Percentiles rank a stretch among this genome's conserved stretches.
Conservation (phyloP, 2,329 filamentous ascomycete species). For the Aspergillus sp. region DNA sequence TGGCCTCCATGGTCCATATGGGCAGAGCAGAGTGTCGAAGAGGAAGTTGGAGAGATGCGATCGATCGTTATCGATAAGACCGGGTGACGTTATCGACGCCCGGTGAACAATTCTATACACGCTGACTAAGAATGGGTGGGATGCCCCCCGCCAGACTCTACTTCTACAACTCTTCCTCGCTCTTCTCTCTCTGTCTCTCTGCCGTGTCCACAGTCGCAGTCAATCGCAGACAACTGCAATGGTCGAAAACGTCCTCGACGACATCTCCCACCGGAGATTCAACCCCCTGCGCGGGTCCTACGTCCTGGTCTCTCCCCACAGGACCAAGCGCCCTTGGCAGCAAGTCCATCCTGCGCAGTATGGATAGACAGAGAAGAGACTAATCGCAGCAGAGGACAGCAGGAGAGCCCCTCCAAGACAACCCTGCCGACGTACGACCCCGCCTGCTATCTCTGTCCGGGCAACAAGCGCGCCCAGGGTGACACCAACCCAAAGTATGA, state of each 20-base stretch:
- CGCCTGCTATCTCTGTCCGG: slow-evolving; percentile 89
- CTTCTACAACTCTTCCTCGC: slow-evolving; percentile 1
- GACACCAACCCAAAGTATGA: slow-evolving; percentile 79
- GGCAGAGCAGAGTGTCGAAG: no score
- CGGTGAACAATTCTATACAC: no score
- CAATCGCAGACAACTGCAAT: slow-evolving; percentile 36
- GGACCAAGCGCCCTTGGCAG: slow-evolving; percentile 98
- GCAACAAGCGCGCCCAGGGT: slow-evolving; percentile 80
- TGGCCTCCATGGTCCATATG: slow-evolving; percentile 9
- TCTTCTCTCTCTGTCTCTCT: slow-evolving; percentile 2
- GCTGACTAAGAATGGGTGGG: no score
- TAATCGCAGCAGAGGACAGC: slow-evolving; percentile 53
- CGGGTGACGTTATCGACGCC: no score
- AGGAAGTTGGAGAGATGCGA: no score
- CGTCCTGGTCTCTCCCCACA: slow-evolving; percentile 89
- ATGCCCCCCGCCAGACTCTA: not conserved
- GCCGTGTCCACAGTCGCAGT: slow-evolving; percentile 7
- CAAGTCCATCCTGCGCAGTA: slow-evolving; percentile 41
- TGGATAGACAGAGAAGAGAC: not conserved
- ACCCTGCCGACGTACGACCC: slow-evolving; percentile 73
- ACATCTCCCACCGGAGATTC: slow-evolving; percentile 91
- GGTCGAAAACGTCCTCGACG: slow-evolving; percentile 72
- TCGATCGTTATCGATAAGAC: no score
- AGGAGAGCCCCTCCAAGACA: slow-evolving; percentile 61
- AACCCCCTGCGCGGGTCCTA: slow-evolving; percentile 85